Percentiles rank a stretch among this genome's conserved stretches.
Conservation (phyloP, 305 asterid genomes). For the Solanum hybrid region DNA sequence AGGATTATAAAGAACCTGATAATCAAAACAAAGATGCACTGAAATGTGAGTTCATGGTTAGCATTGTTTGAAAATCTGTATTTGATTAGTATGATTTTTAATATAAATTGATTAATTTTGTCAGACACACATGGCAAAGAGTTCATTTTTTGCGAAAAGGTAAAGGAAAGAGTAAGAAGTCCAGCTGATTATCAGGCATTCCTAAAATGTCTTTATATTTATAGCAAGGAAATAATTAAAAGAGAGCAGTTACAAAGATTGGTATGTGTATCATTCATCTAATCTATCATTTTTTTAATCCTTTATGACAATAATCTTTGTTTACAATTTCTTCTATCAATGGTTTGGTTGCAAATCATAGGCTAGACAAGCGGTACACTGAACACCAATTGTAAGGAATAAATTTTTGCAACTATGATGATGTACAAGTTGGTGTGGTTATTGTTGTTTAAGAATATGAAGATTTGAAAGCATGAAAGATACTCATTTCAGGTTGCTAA, state of each 20-base stretch:
- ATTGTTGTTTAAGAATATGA: background rate
- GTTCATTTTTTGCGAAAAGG: conserved; percentile 84
- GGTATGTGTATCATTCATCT: conserved; percentile 36
- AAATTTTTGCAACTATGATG: background rate
- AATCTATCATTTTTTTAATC: background rate
- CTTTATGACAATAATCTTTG: background rate
- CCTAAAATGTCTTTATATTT: conserved; percentile 87
- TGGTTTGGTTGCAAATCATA: background rate
- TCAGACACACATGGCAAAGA: conserved; percentile 62
- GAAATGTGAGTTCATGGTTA: conserved; percentile 51
- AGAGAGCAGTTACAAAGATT: conserved; percentile 70
- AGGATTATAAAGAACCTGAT: conserved; percentile 52
- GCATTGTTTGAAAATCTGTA: background rate
- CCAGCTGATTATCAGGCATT: conserved; percentile 87
- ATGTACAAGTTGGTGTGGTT: background rate
- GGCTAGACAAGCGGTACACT: background rate
- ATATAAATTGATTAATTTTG: conserved; percentile 12
- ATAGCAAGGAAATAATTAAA: conserved; percentile 82
- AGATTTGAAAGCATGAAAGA: background rate
- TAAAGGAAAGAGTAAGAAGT: conserved; percentile 69
- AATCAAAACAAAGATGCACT: conserved; percentile 55
- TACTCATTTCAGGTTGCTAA: conserved; percentile 59
- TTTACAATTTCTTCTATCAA: background rate
- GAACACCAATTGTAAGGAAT: background rate
- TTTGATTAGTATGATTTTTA: background rate